Percentiles rank a stretch among this genome's conserved stretches.
Evolutionary conservation across 345 rosid species (phyloP).

Genomic region (Cardamine resedifolia): DNA sequence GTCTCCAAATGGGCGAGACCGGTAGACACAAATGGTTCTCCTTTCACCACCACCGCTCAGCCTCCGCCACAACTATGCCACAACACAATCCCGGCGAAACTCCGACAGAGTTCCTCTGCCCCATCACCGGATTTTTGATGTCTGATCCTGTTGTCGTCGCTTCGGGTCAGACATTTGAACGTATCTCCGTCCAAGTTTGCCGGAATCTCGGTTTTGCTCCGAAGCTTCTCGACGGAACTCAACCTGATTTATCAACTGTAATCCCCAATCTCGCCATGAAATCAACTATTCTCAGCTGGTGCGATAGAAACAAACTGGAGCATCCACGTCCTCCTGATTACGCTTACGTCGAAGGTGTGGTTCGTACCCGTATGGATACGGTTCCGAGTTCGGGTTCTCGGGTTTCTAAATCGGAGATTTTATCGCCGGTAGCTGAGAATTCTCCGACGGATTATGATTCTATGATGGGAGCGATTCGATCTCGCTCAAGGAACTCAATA

Average conservation of each 20-base stretch:
- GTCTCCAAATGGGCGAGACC: conserved; percentile 48
- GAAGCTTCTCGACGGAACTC: conserved; percentile 45
- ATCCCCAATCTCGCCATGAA: conserved; percentile 74
- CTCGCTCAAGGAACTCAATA: conserved; percentile 50
- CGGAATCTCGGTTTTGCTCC: conserved; percentile 53
- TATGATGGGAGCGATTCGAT: conserved; percentile 38
- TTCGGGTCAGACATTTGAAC: conserved; percentile 83
- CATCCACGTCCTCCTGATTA: conserved; percentile 53
- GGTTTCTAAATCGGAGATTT: conserved; percentile 63
- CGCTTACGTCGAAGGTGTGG: conserved; percentile 49
- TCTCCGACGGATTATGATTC: conserved; percentile 36
- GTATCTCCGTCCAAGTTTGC: conserved; percentile 68
- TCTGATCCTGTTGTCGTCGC: conserved; percentile 80
- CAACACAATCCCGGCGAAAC: conserved; percentile 35
- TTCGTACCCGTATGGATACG: conserved; percentile 45
- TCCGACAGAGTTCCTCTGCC: conserved; percentile 68
- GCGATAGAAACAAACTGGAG: conserved; percentile 35
- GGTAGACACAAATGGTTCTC: conserved; percentile 67
- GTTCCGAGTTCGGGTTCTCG: conserved; percentile 39
- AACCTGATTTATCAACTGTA: conserved; percentile 57
- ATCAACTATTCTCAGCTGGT: conserved; percentile 68
- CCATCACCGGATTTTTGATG: conserved; percentile 63
- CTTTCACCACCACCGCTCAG: conserved; percentile 46
- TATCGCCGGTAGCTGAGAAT: conserved; percentile 54
- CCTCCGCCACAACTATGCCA: conserved; percentile 28